Conservation (phyloP, 495 filamentous ascomycete genomes). For the Aspergillus bertholletiae region DNA sequence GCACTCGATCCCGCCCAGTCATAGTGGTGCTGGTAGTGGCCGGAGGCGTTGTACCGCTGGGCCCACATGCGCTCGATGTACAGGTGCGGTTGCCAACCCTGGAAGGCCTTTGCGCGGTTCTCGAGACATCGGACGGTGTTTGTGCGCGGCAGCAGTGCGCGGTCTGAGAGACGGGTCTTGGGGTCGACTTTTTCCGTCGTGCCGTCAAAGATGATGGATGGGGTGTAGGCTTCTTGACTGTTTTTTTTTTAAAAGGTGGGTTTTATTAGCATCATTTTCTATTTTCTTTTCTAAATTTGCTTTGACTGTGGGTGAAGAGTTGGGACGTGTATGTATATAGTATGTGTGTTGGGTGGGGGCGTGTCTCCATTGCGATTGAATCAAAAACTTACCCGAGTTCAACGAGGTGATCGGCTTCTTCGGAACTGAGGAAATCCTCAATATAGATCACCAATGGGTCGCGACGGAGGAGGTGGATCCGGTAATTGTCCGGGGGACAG, state of each 20-base stretch:
- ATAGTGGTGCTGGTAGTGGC: conserved; percentile 58
- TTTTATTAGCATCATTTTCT: no score
- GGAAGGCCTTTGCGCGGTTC: conserved; percentile 63
- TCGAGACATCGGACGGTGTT: conserved; percentile 64
- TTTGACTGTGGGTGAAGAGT: no score
- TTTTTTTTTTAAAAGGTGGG: no score
- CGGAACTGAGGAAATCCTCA: conserved; percentile 46
- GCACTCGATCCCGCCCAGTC: conserved; percentile 50
- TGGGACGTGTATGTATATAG: no score
- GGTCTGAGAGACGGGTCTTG: conserved; percentile 51
- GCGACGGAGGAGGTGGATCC: conserved; percentile 42
- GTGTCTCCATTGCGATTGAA: no score
- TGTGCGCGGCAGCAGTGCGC: conserved; percentile 56
- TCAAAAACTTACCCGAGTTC: conserved; percentile 51
- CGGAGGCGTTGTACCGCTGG: conserved; percentile 55
- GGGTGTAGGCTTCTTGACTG: conserved; percentile 29
- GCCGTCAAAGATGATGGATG: conserved; percentile 53
- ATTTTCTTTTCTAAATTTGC: no score
- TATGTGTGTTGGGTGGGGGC: no score
- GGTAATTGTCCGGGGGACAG: conserved; percentile 32
- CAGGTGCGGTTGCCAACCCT: conserved; percentile 59
- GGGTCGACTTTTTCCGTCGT: conserved; percentile 41
- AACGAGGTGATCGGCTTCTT: conserved; percentile 49
- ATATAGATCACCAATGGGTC: conserved; percentile 56
- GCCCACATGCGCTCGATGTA: conserved; percentile 61